phyloP scores from a whole-genome alignment of 495 filamentous ascomycete species.

The Lasiosphaeria ovina region DNA sequence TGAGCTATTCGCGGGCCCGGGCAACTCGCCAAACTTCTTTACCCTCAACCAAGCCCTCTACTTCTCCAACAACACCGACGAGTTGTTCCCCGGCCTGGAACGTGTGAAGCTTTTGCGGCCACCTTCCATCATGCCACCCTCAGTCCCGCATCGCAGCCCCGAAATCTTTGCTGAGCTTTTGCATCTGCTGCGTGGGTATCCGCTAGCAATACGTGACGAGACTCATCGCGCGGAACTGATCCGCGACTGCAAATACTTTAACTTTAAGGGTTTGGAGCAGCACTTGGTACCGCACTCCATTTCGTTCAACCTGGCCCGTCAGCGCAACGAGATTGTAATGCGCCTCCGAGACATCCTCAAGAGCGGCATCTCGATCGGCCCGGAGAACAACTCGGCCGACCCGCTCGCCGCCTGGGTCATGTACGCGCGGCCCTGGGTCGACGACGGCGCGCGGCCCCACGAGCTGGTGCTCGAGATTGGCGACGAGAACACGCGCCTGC shows the following conservation, averaged over 20 bases:
- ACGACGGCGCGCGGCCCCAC: conserved; percentile 55
- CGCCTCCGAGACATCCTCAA: conserved; percentile 82
- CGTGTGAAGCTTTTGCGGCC: conserved; percentile 81
- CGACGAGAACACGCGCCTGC: conserved; percentile 63
- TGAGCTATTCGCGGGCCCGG: conserved; percentile 79
- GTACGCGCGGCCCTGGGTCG: conserved; percentile 80
- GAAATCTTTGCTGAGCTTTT: conserved; percentile 79
- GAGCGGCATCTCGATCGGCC: conserved; percentile 67
- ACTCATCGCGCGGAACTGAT: conserved; percentile 77
- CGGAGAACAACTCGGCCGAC: conserved; percentile 42
- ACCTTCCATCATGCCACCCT: conserved; percentile 79
- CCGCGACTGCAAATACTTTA: conserved; percentile 87
- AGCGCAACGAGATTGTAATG: conserved; percentile 73
- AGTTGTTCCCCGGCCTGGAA: conserved; percentile 85
- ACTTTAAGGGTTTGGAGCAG: conserved; percentile 89
- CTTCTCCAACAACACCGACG: conserved; percentile 71
- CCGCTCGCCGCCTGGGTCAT: conserved; percentile 59
- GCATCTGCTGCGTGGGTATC: conserved; percentile 87
- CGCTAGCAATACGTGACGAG: conserved; percentile 71
- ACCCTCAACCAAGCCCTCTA: conserved; percentile 87
- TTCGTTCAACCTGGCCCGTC: conserved; percentile 66
- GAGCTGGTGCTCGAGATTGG: conserved; percentile 81
- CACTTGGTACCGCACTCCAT: conserved; percentile 77
- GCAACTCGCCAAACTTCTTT: conserved; percentile 95
- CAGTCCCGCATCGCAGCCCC: conserved; percentile 74